Evolutionary conservation across 2,329 filamentous ascomycete genomes (phyloP).

Genomic region (Colletotrichum tropicale): DNA sequence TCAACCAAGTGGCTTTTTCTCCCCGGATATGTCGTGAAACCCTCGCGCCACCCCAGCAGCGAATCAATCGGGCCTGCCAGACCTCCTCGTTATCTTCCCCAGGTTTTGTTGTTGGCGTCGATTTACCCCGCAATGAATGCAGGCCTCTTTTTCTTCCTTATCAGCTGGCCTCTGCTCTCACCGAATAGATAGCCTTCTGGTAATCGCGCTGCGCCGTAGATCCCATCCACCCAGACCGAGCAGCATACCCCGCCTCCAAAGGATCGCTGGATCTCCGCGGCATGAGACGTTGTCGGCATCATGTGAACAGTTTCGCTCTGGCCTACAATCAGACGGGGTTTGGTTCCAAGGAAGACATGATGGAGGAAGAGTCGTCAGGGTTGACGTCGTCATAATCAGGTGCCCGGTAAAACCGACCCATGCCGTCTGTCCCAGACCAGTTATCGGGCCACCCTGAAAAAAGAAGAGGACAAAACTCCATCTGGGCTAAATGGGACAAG

Average conservation of each 20-base stretch:
- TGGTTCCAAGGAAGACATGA: neutral
- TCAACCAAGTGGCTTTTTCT: neutral
- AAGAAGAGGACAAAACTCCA: neutral
- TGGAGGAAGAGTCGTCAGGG: neutral
- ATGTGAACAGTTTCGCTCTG: neutral
- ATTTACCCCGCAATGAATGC: neutral
- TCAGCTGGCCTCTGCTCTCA: neutral
- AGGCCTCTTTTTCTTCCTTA: neutral
- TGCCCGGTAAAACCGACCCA: neutral
- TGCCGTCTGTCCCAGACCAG: neutral
- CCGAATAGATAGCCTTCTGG: neutral
- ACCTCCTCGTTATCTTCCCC: neutral
- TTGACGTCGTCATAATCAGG: neutral
- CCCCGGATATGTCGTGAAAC: neutral
- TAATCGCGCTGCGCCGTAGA: neutral
- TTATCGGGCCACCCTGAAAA: neutral
- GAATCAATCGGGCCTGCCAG: neutral
- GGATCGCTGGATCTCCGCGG: conserved; percentile 3
- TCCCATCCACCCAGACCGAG: neutral
- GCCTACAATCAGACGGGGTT: neutral
- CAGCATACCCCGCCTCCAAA: neutral
- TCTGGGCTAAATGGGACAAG: neutral
- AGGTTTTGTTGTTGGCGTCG: neutral
- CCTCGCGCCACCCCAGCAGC: neutral
- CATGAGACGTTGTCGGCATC: neutral